A percentile compares a stretch with the other conserved stretches of the same genome.
These are phyloP conservation scores for Camelina laxa DNA, from an alignment of 345 rosid genomes.

Conservation along the genomic window DNA sequence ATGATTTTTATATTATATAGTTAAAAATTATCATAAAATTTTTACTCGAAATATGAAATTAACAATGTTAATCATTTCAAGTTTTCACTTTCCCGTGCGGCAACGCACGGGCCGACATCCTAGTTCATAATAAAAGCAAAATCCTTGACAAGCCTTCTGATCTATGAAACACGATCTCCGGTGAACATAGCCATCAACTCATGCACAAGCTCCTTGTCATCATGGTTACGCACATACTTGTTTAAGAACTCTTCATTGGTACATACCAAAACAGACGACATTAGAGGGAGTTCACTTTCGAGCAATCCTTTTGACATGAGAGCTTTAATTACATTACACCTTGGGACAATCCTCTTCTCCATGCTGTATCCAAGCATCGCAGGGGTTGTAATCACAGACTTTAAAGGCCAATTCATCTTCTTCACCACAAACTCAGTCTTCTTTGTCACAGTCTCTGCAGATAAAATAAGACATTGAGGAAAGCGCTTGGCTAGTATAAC, in stretches of 20 bases:
- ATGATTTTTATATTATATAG: too few relatives aligned
- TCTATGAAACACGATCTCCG: not conserved
- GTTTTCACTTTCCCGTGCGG: too few relatives aligned
- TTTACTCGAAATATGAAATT: too few relatives aligned
- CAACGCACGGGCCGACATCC: too few relatives aligned
- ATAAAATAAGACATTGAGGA: not conserved
- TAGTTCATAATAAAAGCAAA: not conserved
- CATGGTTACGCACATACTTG: not conserved
- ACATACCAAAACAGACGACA: not conserved
- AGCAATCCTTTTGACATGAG: conserved; percentile 41
- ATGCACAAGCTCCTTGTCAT: conserved; percentile 10
- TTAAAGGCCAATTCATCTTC: conserved; percentile 37
- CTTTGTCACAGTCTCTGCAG: not conserved
- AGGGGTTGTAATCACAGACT: conserved; percentile 14
- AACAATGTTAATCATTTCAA: too few relatives aligned
- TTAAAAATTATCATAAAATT: too few relatives aligned
- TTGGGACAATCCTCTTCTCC: conserved; percentile 47
- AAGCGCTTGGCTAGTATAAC: not conserved
- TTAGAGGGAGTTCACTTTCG: not conserved
- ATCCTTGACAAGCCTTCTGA: conserved; percentile 9
- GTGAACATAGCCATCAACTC: conserved; percentile 24
- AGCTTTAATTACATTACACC: conserved; percentile 41
- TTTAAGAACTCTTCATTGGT: conserved; percentile 2
- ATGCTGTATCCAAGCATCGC: conserved; percentile 25
- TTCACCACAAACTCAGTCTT: conserved; percentile 44